Evolutionary conservation across 192 early-diverging fungal species (phyloP).

Genomic region (Coemansia sp.): DNA sequence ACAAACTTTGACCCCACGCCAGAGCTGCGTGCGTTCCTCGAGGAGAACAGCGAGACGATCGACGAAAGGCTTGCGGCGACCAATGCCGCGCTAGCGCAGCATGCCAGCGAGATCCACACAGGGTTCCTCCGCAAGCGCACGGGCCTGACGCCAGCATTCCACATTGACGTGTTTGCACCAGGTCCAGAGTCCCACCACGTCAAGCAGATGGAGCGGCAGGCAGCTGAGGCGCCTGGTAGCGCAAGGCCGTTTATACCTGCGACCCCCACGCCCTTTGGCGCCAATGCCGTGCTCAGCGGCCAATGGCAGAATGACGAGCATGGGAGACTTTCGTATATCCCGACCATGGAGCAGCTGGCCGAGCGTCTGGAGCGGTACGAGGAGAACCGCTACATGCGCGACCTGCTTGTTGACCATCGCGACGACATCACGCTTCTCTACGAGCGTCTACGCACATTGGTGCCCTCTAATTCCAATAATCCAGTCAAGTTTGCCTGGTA

Average conservation of each 20-base stretch:
- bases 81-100: constrained; percentile 35
- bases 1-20: constrained; percentile 50
- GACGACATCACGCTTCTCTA: constrained; percentile 41
- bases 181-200: constrained; percentile 45
- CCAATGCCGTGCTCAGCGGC: constrained; percentile 8
- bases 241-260: constrained; percentile 4
- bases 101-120: constrained; percentile 48
- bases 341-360: constrained; percentile 39
- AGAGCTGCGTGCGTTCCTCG: constrained; percentile 52
- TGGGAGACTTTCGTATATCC: constrained; percentile 41
- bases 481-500: constrained; percentile 58
- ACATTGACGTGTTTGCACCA: constrained; percentile 52
- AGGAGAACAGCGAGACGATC: constrained; percentile 55
- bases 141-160: constrained; percentile 44
- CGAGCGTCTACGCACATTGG: constrained; percentile 45
- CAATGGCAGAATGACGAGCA: constrained; percentile 38
- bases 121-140: constrained; percentile 54
- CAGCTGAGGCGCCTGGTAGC: neutral
- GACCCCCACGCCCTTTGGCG: constrained; percentile 16
- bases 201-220: constrained; percentile 1
- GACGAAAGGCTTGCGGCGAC: constrained; percentile 40
- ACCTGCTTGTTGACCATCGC: constrained; percentile 31
- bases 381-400: constrained; percentile 41
- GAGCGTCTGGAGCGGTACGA: constrained; percentile 34
- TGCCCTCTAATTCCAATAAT: constrained; percentile 39